phyloP scores from a whole-genome alignment of 2,329 filamentous ascomycete genomes.

The Tolypocladium amazonense region DNA sequence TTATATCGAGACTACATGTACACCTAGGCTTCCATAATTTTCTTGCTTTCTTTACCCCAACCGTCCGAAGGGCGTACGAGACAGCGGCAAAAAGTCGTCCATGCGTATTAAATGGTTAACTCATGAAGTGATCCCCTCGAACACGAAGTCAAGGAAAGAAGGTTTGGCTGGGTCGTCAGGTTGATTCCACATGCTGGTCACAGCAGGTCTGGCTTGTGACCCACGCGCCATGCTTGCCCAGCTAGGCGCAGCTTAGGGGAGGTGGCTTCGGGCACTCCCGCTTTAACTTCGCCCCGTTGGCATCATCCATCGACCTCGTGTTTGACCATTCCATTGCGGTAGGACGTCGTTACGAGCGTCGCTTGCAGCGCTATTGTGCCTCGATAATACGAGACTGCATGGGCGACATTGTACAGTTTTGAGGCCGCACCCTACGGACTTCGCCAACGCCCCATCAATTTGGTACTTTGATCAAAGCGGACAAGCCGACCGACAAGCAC shows the following conservation, averaged over 20 bases:
- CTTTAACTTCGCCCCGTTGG: neutral
- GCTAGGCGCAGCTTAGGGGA: neutral
- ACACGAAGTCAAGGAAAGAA: neutral
- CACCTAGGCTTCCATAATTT: too few relatives aligned
- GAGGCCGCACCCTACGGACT: neutral
- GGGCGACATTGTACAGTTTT: neutral
- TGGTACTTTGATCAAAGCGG: neutral
- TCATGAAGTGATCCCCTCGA: neutral
- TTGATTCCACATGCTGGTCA: neutral
- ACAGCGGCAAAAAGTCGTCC: too few relatives aligned
- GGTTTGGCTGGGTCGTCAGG: neutral
- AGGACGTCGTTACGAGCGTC: neutral
- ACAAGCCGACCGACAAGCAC: neutral
- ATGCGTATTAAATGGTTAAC: too few relatives aligned
- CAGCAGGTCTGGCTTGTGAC: neutral
- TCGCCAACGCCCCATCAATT: too few relatives aligned
- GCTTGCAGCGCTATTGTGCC: neutral
- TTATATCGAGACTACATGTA: too few relatives aligned
- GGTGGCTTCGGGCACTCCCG: neutral
- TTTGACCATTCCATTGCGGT: neutral
- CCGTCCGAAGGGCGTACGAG: too few relatives aligned
- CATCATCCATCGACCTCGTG: neutral
- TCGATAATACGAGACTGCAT: neutral
- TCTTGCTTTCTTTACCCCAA: too few relatives aligned
- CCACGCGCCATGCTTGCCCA: neutral